These are phyloP conservation scores for Penicillium longicatenatum DNA, from an alignment of 495 filamentous ascomycete species.

Conservation along the genomic window DNA sequence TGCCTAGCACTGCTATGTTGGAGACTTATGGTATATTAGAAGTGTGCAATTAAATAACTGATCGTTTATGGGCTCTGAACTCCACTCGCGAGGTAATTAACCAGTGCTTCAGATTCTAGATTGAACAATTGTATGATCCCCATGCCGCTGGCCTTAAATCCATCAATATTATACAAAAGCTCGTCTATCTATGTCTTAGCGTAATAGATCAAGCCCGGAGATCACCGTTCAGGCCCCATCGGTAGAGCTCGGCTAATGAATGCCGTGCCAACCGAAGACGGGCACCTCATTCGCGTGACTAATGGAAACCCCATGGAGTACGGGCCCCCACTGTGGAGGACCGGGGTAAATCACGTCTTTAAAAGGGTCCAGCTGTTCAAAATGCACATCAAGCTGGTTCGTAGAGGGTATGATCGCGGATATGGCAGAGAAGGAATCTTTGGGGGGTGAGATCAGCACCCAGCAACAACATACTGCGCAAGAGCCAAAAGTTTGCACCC, in stretches of 20 bases:
- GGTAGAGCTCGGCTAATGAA: constrained; percentile 33
- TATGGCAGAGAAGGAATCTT: constrained; percentile 1
- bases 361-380: background rate
- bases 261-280: constrained; percentile 24
- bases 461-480: background rate
- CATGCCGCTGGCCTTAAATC: too few species aligned
- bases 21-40: too few species aligned
- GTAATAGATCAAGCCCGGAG: too few species aligned
- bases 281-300: constrained; percentile 26
- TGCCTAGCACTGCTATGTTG: too few species aligned
- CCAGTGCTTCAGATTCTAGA: too few species aligned
- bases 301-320: constrained; percentile 23
- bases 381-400: background rate
- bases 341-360: background rate
- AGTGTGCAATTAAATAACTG: too few species aligned
- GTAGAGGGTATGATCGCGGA: background rate
- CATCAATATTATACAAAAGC: too few species aligned
- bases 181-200: too few species aligned
- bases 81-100: too few species aligned
- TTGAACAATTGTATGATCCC: too few species aligned
- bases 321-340: background rate
- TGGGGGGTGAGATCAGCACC: background rate
- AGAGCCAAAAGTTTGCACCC: background rate
- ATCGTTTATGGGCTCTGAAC: too few species aligned
- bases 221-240: constrained; percentile 11